Evolutionary conservation across 257 asterid genomes (phyloP).

Genomic region (Fraxinus pennsylvanica): DNA sequence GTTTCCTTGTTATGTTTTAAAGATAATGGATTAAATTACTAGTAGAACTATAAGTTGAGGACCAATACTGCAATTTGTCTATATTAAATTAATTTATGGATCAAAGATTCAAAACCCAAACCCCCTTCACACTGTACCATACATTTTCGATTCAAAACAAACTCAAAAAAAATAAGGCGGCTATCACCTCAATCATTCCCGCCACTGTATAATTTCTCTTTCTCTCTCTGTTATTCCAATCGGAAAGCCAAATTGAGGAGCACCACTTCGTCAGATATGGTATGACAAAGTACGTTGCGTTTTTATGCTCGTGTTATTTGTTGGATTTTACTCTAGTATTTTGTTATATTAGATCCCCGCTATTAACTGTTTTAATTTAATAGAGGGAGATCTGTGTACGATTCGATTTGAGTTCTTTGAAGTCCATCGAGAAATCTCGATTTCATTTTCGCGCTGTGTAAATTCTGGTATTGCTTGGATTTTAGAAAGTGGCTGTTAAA

Average conservation of each 20-base stretch:
- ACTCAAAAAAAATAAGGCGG: conserved; percentile 39
- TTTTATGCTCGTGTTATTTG: not conserved
- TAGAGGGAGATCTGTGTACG: not conserved
- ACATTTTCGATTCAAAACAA: conserved; percentile 38
- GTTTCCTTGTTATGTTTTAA: too few species aligned
- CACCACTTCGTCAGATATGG: conserved; percentile 23
- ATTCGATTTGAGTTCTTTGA: not conserved
- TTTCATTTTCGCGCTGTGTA: not conserved
- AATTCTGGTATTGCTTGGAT: not conserved
- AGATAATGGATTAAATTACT: not conserved
- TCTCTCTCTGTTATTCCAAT: conserved; percentile 5
- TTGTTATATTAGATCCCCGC: not conserved
- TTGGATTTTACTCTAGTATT: not conserved
- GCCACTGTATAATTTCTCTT: conserved; percentile 29
- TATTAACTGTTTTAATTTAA: not conserved
- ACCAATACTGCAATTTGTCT: not conserved
- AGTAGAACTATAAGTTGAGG: not conserved
- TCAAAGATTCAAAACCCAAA: too few species aligned
- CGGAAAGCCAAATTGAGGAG: conserved; percentile 12
- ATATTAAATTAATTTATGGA: too few species aligned
- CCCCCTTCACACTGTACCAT: not conserved
- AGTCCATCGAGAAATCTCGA: not conserved
- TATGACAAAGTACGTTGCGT: not conserved
- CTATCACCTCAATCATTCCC: conserved; percentile 36
- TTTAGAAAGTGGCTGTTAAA: not conserved